A percentile compares a stretch with the other conserved stretches of the same genome.
Evolutionary conservation across 768 basidiomycete species (phyloP).

Genomic region (Russula earlei): DNA sequence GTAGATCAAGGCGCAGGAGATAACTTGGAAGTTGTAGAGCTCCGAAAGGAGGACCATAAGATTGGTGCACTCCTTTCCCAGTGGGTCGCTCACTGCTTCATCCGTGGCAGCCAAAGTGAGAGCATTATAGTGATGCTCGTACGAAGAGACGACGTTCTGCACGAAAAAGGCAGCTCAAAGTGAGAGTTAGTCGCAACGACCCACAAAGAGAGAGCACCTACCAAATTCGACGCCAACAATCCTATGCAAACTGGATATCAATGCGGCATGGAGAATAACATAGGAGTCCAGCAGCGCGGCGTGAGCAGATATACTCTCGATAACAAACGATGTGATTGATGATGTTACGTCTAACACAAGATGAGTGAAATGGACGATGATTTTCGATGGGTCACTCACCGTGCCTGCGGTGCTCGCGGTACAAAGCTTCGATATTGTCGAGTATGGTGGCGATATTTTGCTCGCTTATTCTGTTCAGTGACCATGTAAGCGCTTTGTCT

Average conservation of each 20-base stretch:
- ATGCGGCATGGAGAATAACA: slow-evolving; percentile 78
- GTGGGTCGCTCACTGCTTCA: slow-evolving; percentile 26
- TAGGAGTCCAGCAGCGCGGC: slow-evolving; percentile 80
- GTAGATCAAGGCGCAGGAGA: slow-evolving; percentile 82
- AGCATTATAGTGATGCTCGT: slow-evolving; percentile 46
- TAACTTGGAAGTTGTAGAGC: slow-evolving; percentile 92
- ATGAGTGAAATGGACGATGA: background rate
- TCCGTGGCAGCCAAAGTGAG: slow-evolving; percentile 21
- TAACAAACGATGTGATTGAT: slow-evolving; percentile 63
- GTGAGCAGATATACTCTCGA: slow-evolving; percentile 71
- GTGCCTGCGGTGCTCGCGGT: slow-evolving; percentile 67
- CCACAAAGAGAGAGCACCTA: slow-evolving; percentile 29
- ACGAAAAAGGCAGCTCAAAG: slow-evolving; percentile 70
- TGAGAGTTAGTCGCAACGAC: background rate
- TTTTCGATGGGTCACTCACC: slow-evolving; percentile 34
- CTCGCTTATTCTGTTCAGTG: slow-evolving; percentile 67
- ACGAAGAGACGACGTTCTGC: slow-evolving; percentile 58
- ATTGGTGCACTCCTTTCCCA: slow-evolving; percentile 85
- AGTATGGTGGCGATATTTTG: slow-evolving; percentile 75
- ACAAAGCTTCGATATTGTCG: slow-evolving; percentile 63
- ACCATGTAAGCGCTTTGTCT: background rate
- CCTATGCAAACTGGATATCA: slow-evolving; percentile 74
- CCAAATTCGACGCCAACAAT: slow-evolving; percentile 84
- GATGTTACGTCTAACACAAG: slow-evolving; percentile 56
- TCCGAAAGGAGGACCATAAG: slow-evolving; percentile 81